Evolutionary conservation across 1,284 basidiomycete genomes (phyloP), one percentile per base, ranked within the genome.

Genomic region (Ganoderma multipileum): DNA sequence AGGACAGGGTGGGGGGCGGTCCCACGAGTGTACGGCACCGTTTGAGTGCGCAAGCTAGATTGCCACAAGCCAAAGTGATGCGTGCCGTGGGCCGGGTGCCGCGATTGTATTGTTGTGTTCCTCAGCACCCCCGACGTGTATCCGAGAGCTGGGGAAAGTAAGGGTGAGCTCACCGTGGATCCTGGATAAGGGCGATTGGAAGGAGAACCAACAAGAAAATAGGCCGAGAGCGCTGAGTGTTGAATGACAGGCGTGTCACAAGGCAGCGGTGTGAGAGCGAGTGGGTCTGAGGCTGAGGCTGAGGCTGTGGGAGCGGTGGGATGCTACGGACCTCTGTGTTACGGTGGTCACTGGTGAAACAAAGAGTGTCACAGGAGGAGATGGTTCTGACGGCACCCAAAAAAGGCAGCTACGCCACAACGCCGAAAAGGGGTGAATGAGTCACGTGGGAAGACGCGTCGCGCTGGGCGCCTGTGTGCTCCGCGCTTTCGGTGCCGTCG

Each of bases 361-460:
- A 16, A 55, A 55, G 62, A 14, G n/a, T n/a, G 62, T 63, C 62
- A 63, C 62, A 54, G 62, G 23, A 23, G 18, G 16, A 30, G 42
- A 38, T 63, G 30, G 62, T 63, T 63, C 62, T 63, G 52, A 52
- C 62, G 39, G 50, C 28, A 54, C 26, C 62, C 50, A 23, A 41
- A 63, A 38, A 26, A 11, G 50, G 33, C 36, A 52, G 11, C 36
- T 18, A 38, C 62, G 62, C 50, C 62, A 63, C 30, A 58, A 58
- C 55, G 55, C 55, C 55, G 18, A 28, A 39, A 33, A 38, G 33
- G 20, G 57, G 57, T 2, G 36, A 23, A 12, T 28, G 54, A 33
- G 38, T 59, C 38, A 39, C 55, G 54, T 41, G n/a, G 36, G n/a
- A 33, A 44, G 66, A 71, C 72, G 72, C 67, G 68, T 71, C 70